Conservation (phyloP, 176 grass and related monocot species). For the Ananas comosus region DNA sequence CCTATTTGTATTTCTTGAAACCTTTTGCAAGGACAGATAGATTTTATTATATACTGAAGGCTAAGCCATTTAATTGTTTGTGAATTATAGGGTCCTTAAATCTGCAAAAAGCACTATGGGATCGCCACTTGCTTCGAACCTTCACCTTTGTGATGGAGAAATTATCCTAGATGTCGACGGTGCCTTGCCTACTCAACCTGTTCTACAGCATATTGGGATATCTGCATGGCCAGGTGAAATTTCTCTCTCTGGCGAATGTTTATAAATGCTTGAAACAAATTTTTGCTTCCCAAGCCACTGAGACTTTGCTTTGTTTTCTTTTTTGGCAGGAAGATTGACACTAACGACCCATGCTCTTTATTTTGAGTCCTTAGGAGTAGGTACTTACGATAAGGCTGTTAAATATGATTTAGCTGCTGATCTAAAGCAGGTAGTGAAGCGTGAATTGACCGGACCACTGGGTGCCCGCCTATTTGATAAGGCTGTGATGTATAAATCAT, state of each 20-base stretch:
- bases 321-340: constrained; percentile 66
- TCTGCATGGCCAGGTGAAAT: constrained; percentile 91
- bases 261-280: too few species aligned
- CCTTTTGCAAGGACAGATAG: too few species aligned
- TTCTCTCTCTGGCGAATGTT: constrained; percentile 34
- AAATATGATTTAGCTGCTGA: constrained; percentile 70
- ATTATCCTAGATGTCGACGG: constrained; percentile 70
- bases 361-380: constrained; percentile 71
- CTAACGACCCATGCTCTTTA: constrained; percentile 84
- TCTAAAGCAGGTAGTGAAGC: constrained; percentile 60
- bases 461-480: constrained; percentile 93
- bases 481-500: constrained; percentile 91
- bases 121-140: constrained; percentile 26
- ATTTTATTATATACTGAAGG: too few species aligned
- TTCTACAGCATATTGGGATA: constrained; percentile 76
- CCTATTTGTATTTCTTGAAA: too few species aligned
- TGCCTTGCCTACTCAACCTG: constrained; percentile 51
- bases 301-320: constrained; percentile 20
- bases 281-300: constrained; percentile 27
- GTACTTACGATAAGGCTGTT: constrained; percentile 48
- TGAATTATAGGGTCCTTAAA: constrained; percentile 40
- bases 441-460: constrained; percentile 79
- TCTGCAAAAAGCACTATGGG: constrained; percentile 36
- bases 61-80: too few species aligned
- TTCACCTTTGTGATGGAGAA: constrained; percentile 54